A percentile compares a stretch with the other conserved stretches of the same genome.
Conservation (phyloP, 1,139 yeast species). For the Kurtzmaniella quercitrusa region DNA sequence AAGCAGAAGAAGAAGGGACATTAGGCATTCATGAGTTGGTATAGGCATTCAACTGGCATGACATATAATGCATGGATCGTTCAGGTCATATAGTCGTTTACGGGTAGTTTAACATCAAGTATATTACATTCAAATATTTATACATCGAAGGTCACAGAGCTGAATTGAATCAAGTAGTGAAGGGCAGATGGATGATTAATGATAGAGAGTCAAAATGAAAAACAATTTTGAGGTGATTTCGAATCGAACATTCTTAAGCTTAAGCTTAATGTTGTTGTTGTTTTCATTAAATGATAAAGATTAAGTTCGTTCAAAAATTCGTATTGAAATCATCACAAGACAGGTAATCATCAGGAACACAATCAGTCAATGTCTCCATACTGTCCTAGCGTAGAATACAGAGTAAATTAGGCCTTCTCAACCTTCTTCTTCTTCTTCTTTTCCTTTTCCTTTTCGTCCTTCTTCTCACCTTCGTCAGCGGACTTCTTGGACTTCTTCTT, state of each 20-base stretch:
- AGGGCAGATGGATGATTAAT: neutral
- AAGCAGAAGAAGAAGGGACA: constrained; percentile 86
- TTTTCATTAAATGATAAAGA: no score
- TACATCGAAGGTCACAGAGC: neutral
- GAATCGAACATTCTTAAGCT: no score
- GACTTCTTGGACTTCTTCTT: constrained; percentile 20
- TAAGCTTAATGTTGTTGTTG: no score
- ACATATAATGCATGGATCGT: neutral
- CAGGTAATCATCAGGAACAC: no score
- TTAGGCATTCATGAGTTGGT: constrained; percentile 18
- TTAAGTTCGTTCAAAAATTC: no score
- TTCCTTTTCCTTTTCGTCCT: constrained; percentile 11
- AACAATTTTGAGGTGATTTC: no score
- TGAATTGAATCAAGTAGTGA: neutral
- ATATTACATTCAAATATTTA: neutral
- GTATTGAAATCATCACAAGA: no score
- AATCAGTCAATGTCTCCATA: no score
- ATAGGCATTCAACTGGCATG: no score
- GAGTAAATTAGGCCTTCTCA: neutral
- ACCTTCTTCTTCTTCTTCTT: constrained; percentile 10
- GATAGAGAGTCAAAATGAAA: neutral
- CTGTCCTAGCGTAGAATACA: no score
- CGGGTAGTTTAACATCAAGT: neutral
- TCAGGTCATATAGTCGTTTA: neutral
- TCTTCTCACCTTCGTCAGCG: constrained; percentile 21